These are phyloP conservation scores for Cystofilobasidium ferigula DNA, from an alignment of 768 basidiomycete genomes.

Conservation along the genomic window DNA sequence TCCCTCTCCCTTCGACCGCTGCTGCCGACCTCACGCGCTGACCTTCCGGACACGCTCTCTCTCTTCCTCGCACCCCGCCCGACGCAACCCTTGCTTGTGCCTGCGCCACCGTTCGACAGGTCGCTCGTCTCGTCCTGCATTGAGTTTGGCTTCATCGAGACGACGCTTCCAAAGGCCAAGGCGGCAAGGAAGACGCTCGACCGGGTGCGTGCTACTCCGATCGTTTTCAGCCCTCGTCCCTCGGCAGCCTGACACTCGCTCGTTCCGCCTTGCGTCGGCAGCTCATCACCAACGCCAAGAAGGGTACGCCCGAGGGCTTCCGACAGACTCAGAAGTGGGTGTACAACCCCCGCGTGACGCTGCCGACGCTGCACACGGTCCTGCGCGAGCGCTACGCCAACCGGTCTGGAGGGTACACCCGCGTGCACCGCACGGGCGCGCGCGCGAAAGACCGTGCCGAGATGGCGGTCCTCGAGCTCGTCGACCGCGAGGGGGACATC, in stretches of 20 bases:
- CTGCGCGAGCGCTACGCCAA: constrained; percentile 68
- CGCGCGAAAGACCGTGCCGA: constrained; percentile 88
- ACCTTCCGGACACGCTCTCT: background rate
- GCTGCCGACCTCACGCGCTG: no score
- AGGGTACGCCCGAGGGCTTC: constrained; percentile 44
- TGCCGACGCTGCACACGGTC: constrained; percentile 72
- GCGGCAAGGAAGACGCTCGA: constrained; percentile 44
- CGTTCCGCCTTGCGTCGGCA: constrained; percentile 4
- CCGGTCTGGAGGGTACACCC: constrained; percentile 87
- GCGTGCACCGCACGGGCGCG: constrained; percentile 82
- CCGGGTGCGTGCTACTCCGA: background rate
- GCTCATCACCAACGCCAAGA: constrained; percentile 86
- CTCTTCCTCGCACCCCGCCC: no score
- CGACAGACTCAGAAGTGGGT: background rate
- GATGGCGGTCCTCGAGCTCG: constrained; percentile 80
- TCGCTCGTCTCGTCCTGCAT: constrained; percentile 90
- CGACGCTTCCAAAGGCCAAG: constrained; percentile 87
- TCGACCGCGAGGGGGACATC: constrained; percentile 82
- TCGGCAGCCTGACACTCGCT: background rate
- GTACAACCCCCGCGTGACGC: constrained; percentile 47
- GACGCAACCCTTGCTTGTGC: background rate
- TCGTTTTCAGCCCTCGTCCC: background rate
- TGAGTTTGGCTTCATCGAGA: constrained; percentile 89
- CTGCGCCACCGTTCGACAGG: constrained; percentile 40
- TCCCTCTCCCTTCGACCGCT: background rate